phyloP scores from a whole-genome alignment of 352 stramenopile genomes.

The Phytopythium mirpurense region DNA sequence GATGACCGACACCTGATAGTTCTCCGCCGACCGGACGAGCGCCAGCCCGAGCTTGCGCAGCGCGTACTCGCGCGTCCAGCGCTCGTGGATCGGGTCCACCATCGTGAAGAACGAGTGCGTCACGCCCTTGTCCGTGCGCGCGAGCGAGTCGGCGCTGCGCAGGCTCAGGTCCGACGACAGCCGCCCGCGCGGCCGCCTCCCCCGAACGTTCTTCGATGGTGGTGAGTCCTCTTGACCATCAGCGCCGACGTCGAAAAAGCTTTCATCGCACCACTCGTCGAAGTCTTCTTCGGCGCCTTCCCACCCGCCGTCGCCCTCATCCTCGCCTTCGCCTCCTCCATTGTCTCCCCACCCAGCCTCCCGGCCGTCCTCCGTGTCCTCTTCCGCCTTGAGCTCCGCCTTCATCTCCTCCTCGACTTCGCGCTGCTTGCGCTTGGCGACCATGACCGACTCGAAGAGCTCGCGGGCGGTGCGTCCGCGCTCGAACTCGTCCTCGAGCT shows the following conservation, averaged over 20 bases:
- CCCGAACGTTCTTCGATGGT: neutral
- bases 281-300: no score
- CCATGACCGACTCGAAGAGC: conserved; percentile 69
- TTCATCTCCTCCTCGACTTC: conserved; percentile 8
- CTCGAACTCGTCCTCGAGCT: conserved; percentile 74
- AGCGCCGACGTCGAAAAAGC: conserved; percentile 1
- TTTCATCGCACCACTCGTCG: neutral
- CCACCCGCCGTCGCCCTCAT: no score
- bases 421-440: conserved; percentile 39
- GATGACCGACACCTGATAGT: conserved; percentile 64
- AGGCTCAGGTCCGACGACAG: conserved; percentile 21
- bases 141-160: conserved; percentile 30
- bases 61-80: conserved; percentile 37
- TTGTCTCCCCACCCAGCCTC: neutral
- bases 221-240: neutral
- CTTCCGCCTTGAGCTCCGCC: conserved; percentile 1
- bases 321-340: conserved; percentile 5
- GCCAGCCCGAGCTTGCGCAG: conserved; percentile 36
- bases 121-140: conserved; percentile 50
- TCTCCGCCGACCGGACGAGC: conserved; percentile 24
- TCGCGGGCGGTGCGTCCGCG: conserved; percentile 61
- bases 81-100: conserved; percentile 29
- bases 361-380: neutral
- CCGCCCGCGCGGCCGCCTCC: conserved; percentile 4
- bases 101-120: conserved; percentile 79